Evolutionary conservation across 192 early-diverging fungal species (phyloP).

Genomic region (Gamsiella multidivaricata): DNA sequence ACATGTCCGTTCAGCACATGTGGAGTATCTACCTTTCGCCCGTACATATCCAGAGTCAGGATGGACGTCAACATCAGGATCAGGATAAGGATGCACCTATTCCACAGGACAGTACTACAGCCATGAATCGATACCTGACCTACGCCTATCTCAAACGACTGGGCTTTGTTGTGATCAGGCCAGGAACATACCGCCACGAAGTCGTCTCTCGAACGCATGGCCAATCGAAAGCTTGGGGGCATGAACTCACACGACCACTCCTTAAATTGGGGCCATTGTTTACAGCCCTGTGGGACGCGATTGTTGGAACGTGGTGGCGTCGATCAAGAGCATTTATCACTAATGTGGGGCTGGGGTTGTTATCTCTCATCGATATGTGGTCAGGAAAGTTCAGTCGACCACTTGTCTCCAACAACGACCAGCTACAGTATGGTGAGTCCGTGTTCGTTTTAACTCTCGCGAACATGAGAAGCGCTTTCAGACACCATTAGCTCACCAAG

Average conservation of each 20-base stretch:
- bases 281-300: neutral
- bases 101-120: neutral
- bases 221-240: neutral
- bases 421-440: constrained; percentile 19
- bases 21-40: constrained; percentile 29
- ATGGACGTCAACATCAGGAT: neutral
- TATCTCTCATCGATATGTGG: neutral
- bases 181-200: constrained; percentile 23
- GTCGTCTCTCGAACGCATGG: neutral
- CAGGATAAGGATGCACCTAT: neutral
- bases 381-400: neutral
- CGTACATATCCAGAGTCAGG: neutral
- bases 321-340: neutral
- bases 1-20: constrained; percentile 50
- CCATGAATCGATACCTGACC: constrained; percentile 31
- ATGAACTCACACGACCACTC: neutral
- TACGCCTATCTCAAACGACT: constrained; percentile 66
- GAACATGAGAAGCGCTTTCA: no score
- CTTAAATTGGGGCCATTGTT: no score
- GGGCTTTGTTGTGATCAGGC: constrained; percentile 59
- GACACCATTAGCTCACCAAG: no score
- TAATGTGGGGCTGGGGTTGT: constrained; percentile 1
- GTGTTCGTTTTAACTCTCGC: neutral
- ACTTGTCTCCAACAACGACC: constrained; percentile 17
- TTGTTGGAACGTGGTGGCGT: neutral